Conservation (phyloP, 495 filamentous ascomycete genomes). For the Elasticomyces elasticus region DNA sequence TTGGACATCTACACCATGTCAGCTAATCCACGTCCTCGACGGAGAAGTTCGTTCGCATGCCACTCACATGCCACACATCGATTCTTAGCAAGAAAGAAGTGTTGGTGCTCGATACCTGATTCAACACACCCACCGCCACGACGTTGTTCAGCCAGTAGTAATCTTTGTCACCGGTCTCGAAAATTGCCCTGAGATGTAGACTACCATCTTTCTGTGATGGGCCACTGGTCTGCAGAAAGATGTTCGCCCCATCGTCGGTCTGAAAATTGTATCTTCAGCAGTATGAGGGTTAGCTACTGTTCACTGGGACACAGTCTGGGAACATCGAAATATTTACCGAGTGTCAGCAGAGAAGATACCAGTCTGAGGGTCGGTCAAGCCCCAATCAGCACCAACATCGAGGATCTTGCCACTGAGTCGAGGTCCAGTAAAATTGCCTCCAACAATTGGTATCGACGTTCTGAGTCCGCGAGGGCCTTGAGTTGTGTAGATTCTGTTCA, state of each 20-base stretch:
- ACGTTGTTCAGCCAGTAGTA: slow-evolving; percentile 23
- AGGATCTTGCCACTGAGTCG: slow-evolving; percentile 12
- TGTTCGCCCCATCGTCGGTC: slow-evolving; percentile 18
- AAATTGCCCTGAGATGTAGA: slow-evolving; percentile 17
- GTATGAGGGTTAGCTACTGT: background rate
- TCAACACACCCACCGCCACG: slow-evolving; percentile 12
- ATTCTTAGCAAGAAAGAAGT: slow-evolving; percentile 6
- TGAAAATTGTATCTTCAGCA: slow-evolving; percentile 16
- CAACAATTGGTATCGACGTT: slow-evolving; percentile 15
- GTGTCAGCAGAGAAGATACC: slow-evolving; percentile 17
- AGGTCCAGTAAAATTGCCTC: slow-evolving; percentile 20
- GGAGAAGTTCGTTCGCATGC: no score
- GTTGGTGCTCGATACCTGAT: background rate
- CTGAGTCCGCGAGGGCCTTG: slow-evolving; percentile 12
- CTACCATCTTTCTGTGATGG: slow-evolving; percentile 7
- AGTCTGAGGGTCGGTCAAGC: slow-evolving; percentile 14
- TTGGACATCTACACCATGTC: slow-evolving; percentile 1
- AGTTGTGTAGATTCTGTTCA: slow-evolving; percentile 1
- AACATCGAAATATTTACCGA: no score
- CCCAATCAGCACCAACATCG: slow-evolving; percentile 20
- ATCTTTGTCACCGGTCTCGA: slow-evolving; percentile 20
- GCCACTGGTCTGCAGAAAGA: slow-evolving; percentile 20
- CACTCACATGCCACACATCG: slow-evolving; percentile 17
- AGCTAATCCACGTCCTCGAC: background rate
- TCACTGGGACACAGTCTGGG: no score